phyloP scores from a whole-genome alignment of 345 rosid genomes.

The Excoecaria cochinchinensis region DNA sequence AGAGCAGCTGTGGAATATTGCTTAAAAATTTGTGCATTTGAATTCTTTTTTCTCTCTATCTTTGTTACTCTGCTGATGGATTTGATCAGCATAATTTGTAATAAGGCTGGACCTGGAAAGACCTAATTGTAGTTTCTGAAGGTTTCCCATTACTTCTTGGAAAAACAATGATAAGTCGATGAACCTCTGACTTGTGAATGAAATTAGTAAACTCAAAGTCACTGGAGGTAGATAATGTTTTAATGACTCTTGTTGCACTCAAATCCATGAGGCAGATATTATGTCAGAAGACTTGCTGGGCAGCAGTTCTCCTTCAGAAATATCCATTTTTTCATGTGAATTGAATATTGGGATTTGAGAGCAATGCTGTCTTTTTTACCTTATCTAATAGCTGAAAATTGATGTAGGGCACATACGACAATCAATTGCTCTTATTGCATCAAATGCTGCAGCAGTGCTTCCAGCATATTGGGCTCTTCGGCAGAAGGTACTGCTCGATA shows the following conservation, averaged over 20 bases:
- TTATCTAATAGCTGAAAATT: conserved; percentile 28
- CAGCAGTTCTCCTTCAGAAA: background rate
- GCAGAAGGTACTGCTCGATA: conserved; percentile 55
- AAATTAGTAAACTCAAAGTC: background rate
- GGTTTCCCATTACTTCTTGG: background rate
- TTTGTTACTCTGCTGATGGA: background rate
- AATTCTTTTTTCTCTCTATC: background rate
- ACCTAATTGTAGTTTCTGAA: background rate
- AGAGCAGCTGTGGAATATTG: background rate
- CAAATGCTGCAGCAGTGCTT: conserved; percentile 84
- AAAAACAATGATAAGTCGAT: background rate
- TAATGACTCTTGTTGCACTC: conserved; percentile 4
- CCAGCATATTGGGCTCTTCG: conserved; percentile 91
- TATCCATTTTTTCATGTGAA: conserved; percentile 19
- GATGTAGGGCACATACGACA: conserved; percentile 72
- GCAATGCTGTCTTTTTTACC: conserved; percentile 14
- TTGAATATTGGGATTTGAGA: background rate
- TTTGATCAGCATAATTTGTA: background rate
- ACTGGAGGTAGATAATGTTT: background rate
- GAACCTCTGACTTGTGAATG: background rate
- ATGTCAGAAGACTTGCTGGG: background rate
- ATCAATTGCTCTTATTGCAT: conserved; percentile 76
- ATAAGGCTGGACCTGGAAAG: background rate
- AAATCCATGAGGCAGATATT: background rate
- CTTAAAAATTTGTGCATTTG: background rate